phyloP scores from a whole-genome alignment of 495 filamentous ascomycete genomes.

The Tuber magnatum region DNA sequence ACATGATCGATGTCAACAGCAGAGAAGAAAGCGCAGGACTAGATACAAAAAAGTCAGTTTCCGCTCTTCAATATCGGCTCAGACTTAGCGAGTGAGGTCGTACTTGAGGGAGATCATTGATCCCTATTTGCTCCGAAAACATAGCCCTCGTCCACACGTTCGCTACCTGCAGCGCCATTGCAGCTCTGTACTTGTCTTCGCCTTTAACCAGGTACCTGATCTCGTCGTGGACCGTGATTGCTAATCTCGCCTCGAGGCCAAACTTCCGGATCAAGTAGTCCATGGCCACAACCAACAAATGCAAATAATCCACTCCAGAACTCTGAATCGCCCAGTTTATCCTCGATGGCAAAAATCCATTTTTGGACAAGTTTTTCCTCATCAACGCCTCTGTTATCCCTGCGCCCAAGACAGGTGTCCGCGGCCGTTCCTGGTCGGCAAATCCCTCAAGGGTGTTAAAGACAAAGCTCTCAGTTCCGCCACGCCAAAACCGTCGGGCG shows the following conservation, averaged over 20 bases:
- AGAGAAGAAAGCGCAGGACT: constrained; percentile 84
- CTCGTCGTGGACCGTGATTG: constrained; percentile 96
- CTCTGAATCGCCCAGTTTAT: constrained; percentile 99
- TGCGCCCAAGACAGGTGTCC: constrained; percentile 88
- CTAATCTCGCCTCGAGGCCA: constrained; percentile 72
- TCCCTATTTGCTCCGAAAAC: constrained; percentile 94
- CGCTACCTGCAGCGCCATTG: constrained; percentile 85
- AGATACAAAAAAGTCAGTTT: background rate
- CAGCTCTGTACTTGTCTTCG: constrained; percentile 76
- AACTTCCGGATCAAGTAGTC: constrained; percentile 85
- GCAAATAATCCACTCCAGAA: constrained; percentile 93
- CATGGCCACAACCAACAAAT: constrained; percentile 89
- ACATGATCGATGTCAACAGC: constrained; percentile 91
- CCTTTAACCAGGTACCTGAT: constrained; percentile 87
- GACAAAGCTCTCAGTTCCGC: constrained; percentile 92
- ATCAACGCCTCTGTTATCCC: constrained; percentile 95
- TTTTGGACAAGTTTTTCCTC: constrained; percentile 76
- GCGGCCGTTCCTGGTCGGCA: constrained; percentile 82
- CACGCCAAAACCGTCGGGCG: constrained; percentile 82
- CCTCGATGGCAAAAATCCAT: constrained; percentile 86
- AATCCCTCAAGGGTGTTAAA: constrained; percentile 98
- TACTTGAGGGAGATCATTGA: constrained; percentile 78
- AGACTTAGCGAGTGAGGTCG: background rate
- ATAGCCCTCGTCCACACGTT: constrained; percentile 96
- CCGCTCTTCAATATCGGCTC: background rate